These are phyloP conservation scores for Suillus fuscotomentosus DNA, from an alignment of 768 basidiomycete genomes.

Conservation along the genomic window DNA sequence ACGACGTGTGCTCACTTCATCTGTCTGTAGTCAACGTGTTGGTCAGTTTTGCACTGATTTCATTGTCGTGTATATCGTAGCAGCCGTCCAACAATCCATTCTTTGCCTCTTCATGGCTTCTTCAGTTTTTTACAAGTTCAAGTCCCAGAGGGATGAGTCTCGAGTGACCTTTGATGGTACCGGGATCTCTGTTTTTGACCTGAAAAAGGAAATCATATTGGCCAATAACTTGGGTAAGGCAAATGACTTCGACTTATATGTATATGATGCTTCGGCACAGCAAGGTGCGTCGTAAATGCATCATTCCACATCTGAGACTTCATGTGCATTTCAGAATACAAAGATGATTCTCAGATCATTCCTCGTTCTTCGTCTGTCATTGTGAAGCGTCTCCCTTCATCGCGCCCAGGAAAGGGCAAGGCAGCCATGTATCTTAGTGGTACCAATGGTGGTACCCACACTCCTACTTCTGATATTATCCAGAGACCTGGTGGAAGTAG, in stretches of 20 bases:
- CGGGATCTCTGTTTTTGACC: conserved; percentile 97
- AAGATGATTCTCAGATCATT: conserved; percentile 87
- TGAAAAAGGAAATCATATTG: conserved; percentile 97
- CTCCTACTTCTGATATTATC: conserved; percentile 50
- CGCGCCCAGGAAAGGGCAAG: conserved; percentile 79
- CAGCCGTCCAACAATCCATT: conserved; percentile 15
- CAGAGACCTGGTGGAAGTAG: conserved; percentile 35
- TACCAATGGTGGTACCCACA: conserved; percentile 35
- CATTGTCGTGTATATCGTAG: conserved; percentile 16
- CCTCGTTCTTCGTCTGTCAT: conserved; percentile 94
- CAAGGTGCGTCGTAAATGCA: conserved; percentile 62
- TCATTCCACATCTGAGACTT: conserved; percentile 6
- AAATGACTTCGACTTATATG: conserved; percentile 92
- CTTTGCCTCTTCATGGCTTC: conserved; percentile 61
- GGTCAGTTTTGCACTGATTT: conserved; percentile 17
- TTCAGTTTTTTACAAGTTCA: conserved; percentile 98
- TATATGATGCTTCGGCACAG: conserved; percentile 81
- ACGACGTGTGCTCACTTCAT: conserved; percentile 16
- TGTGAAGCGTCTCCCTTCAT: conserved; percentile 85
- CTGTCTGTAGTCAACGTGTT: conserved; percentile 19
- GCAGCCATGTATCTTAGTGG: conserved; percentile 73
- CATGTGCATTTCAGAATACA: conserved; percentile 62
- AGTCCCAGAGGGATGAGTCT: conserved; percentile 91
- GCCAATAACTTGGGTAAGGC: conserved; percentile 96
- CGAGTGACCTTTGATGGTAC: conserved; percentile 97